Evolutionary conservation across 345 rosid species (phyloP), one percentile per base, ranked within the genome.

Genomic region (Tarenaya hassleriana): DNA sequence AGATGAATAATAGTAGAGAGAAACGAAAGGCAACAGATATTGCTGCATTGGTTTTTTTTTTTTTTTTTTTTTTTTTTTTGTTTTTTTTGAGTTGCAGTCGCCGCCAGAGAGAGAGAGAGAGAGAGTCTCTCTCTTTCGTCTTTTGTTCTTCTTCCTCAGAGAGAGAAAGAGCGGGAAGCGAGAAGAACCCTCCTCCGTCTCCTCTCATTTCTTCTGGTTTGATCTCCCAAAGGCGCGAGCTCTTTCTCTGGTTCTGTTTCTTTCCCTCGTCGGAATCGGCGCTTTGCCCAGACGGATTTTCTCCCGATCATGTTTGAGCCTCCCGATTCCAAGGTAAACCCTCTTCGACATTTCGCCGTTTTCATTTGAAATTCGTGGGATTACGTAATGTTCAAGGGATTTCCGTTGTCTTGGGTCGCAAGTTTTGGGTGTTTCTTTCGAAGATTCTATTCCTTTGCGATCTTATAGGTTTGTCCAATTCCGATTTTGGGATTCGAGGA

Each of bases 241-340:
- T 34, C 41, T 42, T 40, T 34, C 7, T 44, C 16, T 9, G 7
- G 8, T 8, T 17, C 20, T 4, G 0, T n/a, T 13, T 33, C 16
- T 4, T 16, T 60, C 50, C 7, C 35, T 45, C 31, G 44, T 44
- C 21, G 3, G 1, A 9, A 50, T 63, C 45, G 5, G 8, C 43
- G 34, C 1, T 34, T 48, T 41, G n/a, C 6, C 11, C 40, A 49
- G 3, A 49, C 11, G 32, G 51, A 34, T 64, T 50, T 56, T 20
- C 45, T 46, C 60, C 11, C 9, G 5, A 35, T 35, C 39, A 58
- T 65, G 64, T 44, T 42, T 50, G 55, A 58, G 4, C 55, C 64
- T 66, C 39, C 50, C 17, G 32, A 40, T 51, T 58, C 52, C 70
- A 2, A 52, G 70, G 70, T 66, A 58, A 55, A n/a, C n/a, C n/a